Evolutionary conservation across 208 protist species (phyloP), one percentile per base, ranked within the genome.

Genomic region (Crithidia mellificae): DNA sequence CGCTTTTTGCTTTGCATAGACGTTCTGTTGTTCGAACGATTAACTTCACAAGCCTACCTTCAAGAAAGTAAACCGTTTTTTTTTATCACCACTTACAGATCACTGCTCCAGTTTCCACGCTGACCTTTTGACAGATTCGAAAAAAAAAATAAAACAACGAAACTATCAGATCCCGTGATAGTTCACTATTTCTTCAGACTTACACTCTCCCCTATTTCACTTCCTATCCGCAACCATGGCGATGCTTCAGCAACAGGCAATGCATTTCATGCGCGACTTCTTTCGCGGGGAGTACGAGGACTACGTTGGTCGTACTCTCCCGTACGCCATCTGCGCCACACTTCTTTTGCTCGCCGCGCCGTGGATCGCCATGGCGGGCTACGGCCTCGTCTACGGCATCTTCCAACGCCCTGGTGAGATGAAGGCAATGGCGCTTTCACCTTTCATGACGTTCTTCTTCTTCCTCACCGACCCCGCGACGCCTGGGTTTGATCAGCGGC

Each of bases 361-460:
- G 43, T 88, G 80, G 76, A 8, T 78, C 0, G n/a, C 81, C 19
- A 73, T 84, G 43, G 32, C 80, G 6, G 6, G 70, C 27, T 86
- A 81, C 59, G 74, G 57, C 14, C 44, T 81, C 11, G 80, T 80
- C 63, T 88, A 84, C 72, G 79, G 47, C 44, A 68, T 80, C 36
- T 84, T 81, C 56, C 79, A 83, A 41, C 74, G 80, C 14, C 71
- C 83, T 12, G 61, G 74, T 29, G 69, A 80, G 56, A 43, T 78
- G 29, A 49, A 63, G 19, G 67, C 52, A 7, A 64, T 63, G 55
- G 59, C 55, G 14, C 71, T 92, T 32, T 80, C 77, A 0, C 90
- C 87, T 3, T 86, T 96, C 57, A 14, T 82, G 22, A 69, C 73
- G 43, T 96, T 96, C 66, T 84, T 88, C 59, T 80, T 72, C 43